Evolutionary conservation across 192 early-diverging fungal species (phyloP).

Genomic region (Coemansia sp.): DNA sequence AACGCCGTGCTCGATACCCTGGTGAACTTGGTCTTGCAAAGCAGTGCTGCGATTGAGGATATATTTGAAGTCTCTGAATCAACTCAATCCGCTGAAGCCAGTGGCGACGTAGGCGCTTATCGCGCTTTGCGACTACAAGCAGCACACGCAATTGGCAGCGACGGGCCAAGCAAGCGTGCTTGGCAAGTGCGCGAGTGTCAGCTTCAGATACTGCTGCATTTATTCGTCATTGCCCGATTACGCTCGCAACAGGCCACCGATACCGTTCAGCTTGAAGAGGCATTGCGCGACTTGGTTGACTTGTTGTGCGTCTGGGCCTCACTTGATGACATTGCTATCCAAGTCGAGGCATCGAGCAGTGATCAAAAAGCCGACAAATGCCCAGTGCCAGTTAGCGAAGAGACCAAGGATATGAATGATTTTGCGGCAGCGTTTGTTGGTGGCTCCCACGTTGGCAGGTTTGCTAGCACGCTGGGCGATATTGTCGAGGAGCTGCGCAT

Average conservation of each 20-base stretch:
- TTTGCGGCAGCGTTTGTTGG: conserved; percentile 45
- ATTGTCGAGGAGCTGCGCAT: conserved; percentile 49
- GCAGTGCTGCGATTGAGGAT: conserved; percentile 29
- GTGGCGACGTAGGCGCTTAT: background rate
- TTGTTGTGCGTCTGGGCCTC: conserved; percentile 51
- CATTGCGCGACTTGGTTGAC: conserved; percentile 41
- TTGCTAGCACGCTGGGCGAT: conserved; percentile 22
- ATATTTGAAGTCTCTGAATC: conserved; percentile 12
- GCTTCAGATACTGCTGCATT: conserved; percentile 47
- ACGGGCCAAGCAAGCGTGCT: conserved; percentile 5
- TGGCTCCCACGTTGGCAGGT: conserved; percentile 26
- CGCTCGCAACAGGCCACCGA: background rate
- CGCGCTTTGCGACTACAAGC: conserved; percentile 9
- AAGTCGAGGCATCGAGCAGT: background rate
- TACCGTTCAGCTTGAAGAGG: conserved; percentile 11
- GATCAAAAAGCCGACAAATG: background rate
- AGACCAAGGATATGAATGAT: conserved; percentile 16
- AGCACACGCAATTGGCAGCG: background rate
- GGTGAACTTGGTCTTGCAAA: conserved; percentile 2
- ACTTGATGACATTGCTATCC: conserved; percentile 24
- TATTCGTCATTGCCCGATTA: conserved; percentile 25
- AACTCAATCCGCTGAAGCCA: background rate
- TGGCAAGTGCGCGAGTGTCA: conserved; percentile 52
- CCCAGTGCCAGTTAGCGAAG: background rate
- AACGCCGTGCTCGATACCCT: conserved; percentile 4